Base-by-base conservation (phyloP, 2,329 filamentous ascomycete genomes). In the Colletotrichum trifolii region DNA sequence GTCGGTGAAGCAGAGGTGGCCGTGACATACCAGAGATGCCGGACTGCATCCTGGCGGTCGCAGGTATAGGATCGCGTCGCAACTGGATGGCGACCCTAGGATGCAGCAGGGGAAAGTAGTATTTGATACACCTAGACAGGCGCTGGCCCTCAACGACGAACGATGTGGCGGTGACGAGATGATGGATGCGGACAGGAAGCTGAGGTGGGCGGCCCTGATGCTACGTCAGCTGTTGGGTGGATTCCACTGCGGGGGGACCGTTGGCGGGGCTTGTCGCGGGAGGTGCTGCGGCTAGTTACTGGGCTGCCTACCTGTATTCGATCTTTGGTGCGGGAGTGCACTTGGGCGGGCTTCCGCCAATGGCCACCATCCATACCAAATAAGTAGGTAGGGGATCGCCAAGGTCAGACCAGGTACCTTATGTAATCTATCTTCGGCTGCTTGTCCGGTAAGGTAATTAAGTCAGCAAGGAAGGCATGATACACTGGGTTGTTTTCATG, bases 11-110 rank as follows among this genome's bases (percentile, higher is more conserved):
- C 46, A 60, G 36, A 54, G 13, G 10, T 39, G 17, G 39, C 53
- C 11, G 4, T n/a, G 36, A 52, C 73, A 54, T 82, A 90, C 90
- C 90, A 78, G 89, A 87, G 71, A 93, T 93, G 78, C 91, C 91
- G 40, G 91, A 93, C 82, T 94, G 91, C 91, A 93, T 93, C 13
- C 36, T 66, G 43, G 64, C 63, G 52, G 42, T 40, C 43, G 38
- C 25, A 17, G 13, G 36, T 17, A 42, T 13, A 5, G 25, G 52
- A 40, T 52, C 25, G 33, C 39, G 35, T 36, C 13, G 38, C 17
- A 13, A 15, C 13, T 11, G 11, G 40, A 35, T 25, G 17, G 12
- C 17, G 43, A 6, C 39, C 2, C 0, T 12, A 11, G 13, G 4
- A n/a, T 33, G 42, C 12, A 25, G 13, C 25, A 7, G 13, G 36